These are phyloP conservation scores for Alnus glutinosa DNA, from an alignment of 306 rosid genomes.

Conservation along the genomic window DNA sequence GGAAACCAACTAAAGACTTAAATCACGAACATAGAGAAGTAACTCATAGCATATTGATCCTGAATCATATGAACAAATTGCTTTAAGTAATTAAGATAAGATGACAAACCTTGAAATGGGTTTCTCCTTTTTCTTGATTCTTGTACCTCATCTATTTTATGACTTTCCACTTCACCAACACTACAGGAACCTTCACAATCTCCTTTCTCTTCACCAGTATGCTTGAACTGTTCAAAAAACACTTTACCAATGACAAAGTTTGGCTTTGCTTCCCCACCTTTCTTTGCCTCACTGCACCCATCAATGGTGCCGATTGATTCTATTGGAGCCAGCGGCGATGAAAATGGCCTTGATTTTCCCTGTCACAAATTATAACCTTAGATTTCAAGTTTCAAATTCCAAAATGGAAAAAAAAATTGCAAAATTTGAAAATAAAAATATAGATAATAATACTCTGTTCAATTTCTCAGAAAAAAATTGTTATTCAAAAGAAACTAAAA, in stretches of 20 bases:
- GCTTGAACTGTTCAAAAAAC: slow-evolving; percentile 67
- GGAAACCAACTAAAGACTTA: background rate
- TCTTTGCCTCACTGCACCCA: slow-evolving; percentile 27
- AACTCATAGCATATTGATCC: background rate
- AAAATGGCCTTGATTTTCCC: slow-evolving; percentile 78
- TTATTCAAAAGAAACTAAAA: background rate
- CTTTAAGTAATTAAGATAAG: slow-evolving; percentile 20
- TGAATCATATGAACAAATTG: background rate
- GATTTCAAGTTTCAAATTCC: slow-evolving; percentile 5
- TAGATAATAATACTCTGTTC: background rate
- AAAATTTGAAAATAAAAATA: background rate
- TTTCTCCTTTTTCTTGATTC: slow-evolving; percentile 70
- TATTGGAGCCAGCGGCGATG: slow-evolving; percentile 48
- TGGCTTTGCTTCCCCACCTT: slow-evolving; percentile 38
- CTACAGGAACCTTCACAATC: slow-evolving; percentile 28
- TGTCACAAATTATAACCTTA: slow-evolving; percentile 22
- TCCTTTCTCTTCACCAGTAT: slow-evolving; percentile 34
- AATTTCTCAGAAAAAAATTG: background rate
- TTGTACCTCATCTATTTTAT: slow-evolving; percentile 25
- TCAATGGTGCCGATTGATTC: slow-evolving; percentile 19
- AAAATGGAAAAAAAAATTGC: slow-evolving; percentile 16
- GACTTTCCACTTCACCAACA: slow-evolving; percentile 42
- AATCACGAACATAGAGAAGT: background rate
- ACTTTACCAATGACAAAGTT: slow-evolving; percentile 35
- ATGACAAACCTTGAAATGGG: slow-evolving; percentile 53